Evolutionary conservation across 306 rosid genomes (phyloP), one percentile per base, ranked within the genome.

Genomic region (Neltuma alba): DNA sequence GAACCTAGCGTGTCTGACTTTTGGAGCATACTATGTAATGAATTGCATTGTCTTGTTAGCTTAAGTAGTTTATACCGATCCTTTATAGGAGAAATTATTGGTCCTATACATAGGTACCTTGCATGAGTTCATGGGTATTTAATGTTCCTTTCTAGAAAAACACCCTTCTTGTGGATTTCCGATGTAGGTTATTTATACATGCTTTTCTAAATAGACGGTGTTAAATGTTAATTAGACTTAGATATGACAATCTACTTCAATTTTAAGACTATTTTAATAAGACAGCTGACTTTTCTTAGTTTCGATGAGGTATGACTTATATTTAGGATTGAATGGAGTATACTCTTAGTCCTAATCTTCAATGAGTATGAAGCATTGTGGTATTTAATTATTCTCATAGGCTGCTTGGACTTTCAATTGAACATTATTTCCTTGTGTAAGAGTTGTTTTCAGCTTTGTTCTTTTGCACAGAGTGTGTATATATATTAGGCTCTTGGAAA

Each of bases 391-490:
- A 33, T 45, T 30, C 20, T 47, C 20, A 2, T 47, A 47, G 40
- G 50, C 42, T 41, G 52, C 23, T n/a, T 27, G 36, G 62, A 41
- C 33, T 74, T 40, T 10, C n/a, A n/a, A n/a, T n/a, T 60, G 52
- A 34, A 6, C 31, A 7, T n/a, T n/a, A n/a, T n/a, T n/a, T 27
- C 44, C 27, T 34, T 18, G 23, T 60, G 28, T 42, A 15, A 44
- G 37, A 50, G 14, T 77, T 71, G 42, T 21, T 71, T 62, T 30
- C 27, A n/a, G 18, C 14, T 70, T 38, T 52, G 79, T 44, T 63
- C 27, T 77, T 48, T 63, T 69, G 69, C 68, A 62, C 7, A 7
- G 2, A 16, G 8, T 15, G 11, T 23, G 11, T n/a, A 15, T 38
- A 68, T n/a, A 23, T 41, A 42, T 31, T 4, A 33, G 54, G 36